phyloP scores from a whole-genome alignment of 345 rosid genomes.

The Aethionema arabicum region DNA sequence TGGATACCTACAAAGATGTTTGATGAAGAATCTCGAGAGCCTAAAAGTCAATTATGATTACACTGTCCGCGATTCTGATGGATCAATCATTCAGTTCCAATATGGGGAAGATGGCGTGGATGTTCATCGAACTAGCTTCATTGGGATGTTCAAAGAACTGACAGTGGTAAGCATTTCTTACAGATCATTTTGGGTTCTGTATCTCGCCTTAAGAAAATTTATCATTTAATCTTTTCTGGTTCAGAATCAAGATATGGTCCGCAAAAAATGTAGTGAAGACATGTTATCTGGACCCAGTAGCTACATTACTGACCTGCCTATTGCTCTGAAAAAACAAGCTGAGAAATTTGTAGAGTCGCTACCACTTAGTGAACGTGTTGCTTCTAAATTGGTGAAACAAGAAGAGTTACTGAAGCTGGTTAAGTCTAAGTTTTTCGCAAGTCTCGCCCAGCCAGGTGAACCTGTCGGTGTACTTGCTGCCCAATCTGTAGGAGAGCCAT shows the following conservation, averaged over 20 bases:
- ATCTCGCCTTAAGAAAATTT: constrained; percentile 15
- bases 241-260: constrained; percentile 78
- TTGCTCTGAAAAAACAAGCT: constrained; percentile 61
- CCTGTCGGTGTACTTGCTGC: constrained; percentile 98
- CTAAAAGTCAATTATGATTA: constrained; percentile 85
- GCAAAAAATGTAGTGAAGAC: constrained; percentile 42
- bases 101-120: constrained; percentile 99
- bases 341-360: constrained; percentile 50
- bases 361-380: constrained; percentile 40
- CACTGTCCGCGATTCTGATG: constrained; percentile 96
- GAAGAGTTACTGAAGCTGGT: constrained; percentile 60
- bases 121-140: constrained; percentile 83
- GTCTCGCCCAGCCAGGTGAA: constrained; percentile 99
- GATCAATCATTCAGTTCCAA: constrained; percentile 83
- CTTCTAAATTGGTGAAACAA: constrained; percentile 40
- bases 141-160: constrained; percentile 68
- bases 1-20: constrained; percentile 98
- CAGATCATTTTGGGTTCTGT: constrained; percentile 19
- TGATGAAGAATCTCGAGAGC: constrained; percentile 92
- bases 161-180: constrained; percentile 52
- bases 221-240: constrained; percentile 19
- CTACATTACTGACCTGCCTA: constrained; percentile 58
- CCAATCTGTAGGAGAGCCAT: constrained; percentile 99
- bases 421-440: constrained; percentile 65
- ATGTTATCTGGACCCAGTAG: constrained; percentile 45